Evolutionary conservation across 169 alveolate genomes (phyloP).

Genomic region (Plasmodium relictum): DNA sequence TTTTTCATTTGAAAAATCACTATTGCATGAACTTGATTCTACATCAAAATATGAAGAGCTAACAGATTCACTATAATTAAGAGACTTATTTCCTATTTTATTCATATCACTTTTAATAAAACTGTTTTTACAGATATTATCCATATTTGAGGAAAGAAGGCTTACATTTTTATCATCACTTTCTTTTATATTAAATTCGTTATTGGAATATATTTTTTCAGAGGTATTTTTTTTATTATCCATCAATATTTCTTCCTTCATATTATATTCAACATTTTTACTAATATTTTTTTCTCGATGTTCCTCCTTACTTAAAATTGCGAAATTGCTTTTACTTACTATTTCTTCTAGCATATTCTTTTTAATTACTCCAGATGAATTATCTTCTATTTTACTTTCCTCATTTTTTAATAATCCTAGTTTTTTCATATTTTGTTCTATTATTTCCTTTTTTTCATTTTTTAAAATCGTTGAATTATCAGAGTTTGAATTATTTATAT

Average conservation of each 20-base stretch:
- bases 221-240: background rate
- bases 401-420: background rate
- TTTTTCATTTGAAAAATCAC: too few relatives aligned
- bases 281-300: background rate
- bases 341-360: background rate
- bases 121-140: too few relatives aligned
- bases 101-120: too few relatives aligned
- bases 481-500: conserved; percentile 40
- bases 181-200: too few relatives aligned
- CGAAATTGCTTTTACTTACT: too few relatives aligned
- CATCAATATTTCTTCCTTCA: background rate
- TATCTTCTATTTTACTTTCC: background rate
- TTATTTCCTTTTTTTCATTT: conserved; percentile 13
- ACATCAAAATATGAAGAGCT: conserved; percentile 15
- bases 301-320: background rate
- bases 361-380: background rate
- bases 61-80: conserved; percentile 4
- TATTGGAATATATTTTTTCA: too few relatives aligned
- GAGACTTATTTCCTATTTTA: background rate
- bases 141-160: too few relatives aligned
- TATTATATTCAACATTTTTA: background rate
- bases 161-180: too few relatives aligned
- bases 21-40: conserved; percentile 12
- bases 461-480: background rate
- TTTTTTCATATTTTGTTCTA: background rate